These are phyloP conservation scores for Cutaneotrichosporon spelunceum DNA, from an alignment of 1,284 basidiomycete species.

Conservation along the genomic window DNA sequence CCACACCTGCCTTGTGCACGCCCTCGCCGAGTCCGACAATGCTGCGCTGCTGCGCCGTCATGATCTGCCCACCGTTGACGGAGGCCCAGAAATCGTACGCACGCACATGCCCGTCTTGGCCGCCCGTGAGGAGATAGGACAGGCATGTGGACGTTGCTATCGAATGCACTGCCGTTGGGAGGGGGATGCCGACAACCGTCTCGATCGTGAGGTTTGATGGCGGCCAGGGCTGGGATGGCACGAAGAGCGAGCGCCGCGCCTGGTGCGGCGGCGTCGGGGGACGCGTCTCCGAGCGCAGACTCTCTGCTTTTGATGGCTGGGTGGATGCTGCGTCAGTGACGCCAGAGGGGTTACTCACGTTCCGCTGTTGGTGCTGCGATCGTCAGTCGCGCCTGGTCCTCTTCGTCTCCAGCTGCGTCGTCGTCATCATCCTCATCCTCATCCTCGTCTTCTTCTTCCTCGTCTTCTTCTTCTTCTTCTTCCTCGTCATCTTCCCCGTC, in stretches of 20 bases:
- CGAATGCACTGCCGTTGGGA: conserved; percentile 80
- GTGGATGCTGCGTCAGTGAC: conserved; percentile 1
- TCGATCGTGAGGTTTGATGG: conserved; percentile 76
- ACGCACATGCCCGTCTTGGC: conserved; percentile 88
- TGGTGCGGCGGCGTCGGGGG: conserved; percentile 31
- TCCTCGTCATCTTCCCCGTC: conserved; percentile 23
- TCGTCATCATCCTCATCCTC: conserved; percentile 33
- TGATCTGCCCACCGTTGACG: conserved; percentile 79
- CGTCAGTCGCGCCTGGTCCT: conserved; percentile 22
- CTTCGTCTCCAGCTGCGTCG: conserved; percentile 31
- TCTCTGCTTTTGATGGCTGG: conserved; percentile 3
- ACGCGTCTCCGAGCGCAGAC: not conserved
- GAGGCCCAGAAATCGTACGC: conserved; percentile 88
- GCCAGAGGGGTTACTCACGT: not conserved
- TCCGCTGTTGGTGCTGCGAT: not conserved
- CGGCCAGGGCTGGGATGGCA: conserved; percentile 29
- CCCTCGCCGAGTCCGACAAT: conserved; percentile 88
- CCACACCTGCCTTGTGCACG: conserved; percentile 81
- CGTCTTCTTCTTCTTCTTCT: conserved; percentile 25
- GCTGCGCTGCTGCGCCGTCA: conserved; percentile 84
- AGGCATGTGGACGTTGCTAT: conserved; percentile 82
- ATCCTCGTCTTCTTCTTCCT: conserved; percentile 27
- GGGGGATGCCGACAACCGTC: conserved; percentile 85
- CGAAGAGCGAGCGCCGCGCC: conserved; percentile 38
- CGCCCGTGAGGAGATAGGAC: conserved; percentile 83